Evolutionary conservation across 306 rosid species (phyloP).

Genomic region (Sesbania bispinosa): DNA sequence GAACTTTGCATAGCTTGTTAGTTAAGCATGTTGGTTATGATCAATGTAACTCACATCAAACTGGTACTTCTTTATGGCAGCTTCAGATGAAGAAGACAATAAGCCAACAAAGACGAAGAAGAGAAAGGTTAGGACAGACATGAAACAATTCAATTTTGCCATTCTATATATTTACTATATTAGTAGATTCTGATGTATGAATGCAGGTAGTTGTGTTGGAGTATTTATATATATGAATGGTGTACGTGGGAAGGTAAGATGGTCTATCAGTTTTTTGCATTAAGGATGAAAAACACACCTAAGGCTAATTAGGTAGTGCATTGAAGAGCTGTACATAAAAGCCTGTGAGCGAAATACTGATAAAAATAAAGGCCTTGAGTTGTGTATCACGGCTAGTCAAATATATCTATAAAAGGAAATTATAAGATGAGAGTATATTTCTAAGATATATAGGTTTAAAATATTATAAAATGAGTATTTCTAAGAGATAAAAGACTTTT

Average conservation of each 20-base stretch:
- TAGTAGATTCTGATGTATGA: not conserved
- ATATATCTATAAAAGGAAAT: no score
- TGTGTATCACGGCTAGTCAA: no score
- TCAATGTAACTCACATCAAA: conserved; percentile 27
- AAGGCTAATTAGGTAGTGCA: not conserved
- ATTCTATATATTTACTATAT: not conserved
- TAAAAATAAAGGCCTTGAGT: not conserved
- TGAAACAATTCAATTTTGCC: not conserved
- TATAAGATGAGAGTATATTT: no score
- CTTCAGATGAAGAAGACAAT: conserved; percentile 25
- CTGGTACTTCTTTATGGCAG: conserved; percentile 27
- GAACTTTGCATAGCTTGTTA: not conserved
- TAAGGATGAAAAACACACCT: not conserved
- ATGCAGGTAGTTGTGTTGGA: not conserved
- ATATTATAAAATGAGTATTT: no score
- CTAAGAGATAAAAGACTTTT: no score
- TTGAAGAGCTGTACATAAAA: conserved; percentile 11
- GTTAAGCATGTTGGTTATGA: not conserved
- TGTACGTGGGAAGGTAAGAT: conserved; percentile 24
- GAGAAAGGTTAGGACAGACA: conserved; percentile 9
- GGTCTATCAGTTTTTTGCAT: conserved; percentile 24
- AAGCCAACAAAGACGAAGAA: conserved; percentile 5
- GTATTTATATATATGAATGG: conserved; percentile 23
- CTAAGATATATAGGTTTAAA: no score
- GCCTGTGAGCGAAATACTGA: conserved; percentile 15